These are phyloP conservation scores for Kazachstania sp. DNA, from an alignment of 1,139 yeast species.

Conservation along the genomic window DNA sequence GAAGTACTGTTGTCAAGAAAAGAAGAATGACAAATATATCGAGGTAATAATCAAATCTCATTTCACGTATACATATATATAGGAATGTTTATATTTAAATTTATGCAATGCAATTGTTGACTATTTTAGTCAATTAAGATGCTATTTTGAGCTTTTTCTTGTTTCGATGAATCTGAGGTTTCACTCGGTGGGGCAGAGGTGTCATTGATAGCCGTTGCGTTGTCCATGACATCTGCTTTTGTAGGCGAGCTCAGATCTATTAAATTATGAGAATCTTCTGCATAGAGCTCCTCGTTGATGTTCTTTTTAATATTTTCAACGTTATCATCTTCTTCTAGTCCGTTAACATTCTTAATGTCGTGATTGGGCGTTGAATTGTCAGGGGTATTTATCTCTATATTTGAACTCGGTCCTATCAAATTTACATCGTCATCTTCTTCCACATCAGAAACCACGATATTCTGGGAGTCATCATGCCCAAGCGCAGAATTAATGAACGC, in stretches of 20 bases:
- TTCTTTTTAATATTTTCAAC: neutral
- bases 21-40: too few relatives aligned
- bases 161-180: neutral
- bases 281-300: neutral
- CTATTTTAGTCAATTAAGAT: too few relatives aligned
- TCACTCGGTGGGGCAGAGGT: neutral
- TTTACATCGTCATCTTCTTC: slow-evolving; percentile 16
- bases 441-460: slow-evolving; percentile 11
- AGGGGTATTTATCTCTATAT: neutral
- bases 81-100: too few relatives aligned
- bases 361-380: neutral
- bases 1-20: too few relatives aligned
- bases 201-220: neutral
- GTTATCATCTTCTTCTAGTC: neutral
- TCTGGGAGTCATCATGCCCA: neutral
- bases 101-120: too few relatives aligned
- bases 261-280: neutral
- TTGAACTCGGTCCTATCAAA: slow-evolving; percentile 9
- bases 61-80: too few relatives aligned
- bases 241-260: slow-evolving; percentile 1
- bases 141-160: too few relatives aligned
- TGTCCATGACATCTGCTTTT: neutral
- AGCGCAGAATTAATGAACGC: too few relatives aligned
- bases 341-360: neutral
- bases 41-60: too few relatives aligned